Conservation (phyloP, 2,329 filamentous ascomycete species). For the Alternaria gaisen region DNA sequence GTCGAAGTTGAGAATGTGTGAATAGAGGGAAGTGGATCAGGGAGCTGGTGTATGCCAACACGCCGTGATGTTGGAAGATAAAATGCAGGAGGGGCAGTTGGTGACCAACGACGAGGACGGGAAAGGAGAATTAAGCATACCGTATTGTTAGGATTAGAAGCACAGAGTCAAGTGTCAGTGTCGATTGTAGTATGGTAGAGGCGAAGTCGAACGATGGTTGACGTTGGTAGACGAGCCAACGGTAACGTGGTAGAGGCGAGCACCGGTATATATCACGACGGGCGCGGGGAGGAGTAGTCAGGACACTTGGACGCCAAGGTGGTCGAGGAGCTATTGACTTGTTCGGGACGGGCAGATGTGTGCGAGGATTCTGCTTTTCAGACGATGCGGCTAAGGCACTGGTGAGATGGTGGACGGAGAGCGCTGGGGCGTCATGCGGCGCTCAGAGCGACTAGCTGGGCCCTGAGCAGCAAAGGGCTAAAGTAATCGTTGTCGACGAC, state of each 20-base stretch:
- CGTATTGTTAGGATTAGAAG: conserved; percentile 10
- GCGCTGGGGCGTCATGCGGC: conserved; percentile 49
- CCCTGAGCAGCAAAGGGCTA: conserved; percentile 44
- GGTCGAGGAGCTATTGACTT: conserved; percentile 46
- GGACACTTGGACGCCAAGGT: conserved; percentile 40
- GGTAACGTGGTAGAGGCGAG: conserved; percentile 42
- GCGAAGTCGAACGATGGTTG: conserved; percentile 23
- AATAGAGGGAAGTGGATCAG: not conserved
- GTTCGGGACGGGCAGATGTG: conserved; percentile 44
- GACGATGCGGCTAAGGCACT: conserved; percentile 47
- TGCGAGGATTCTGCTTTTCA: conserved; percentile 49
- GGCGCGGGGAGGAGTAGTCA: conserved; percentile 38
- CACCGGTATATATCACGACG: conserved; percentile 47
- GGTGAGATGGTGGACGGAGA: conserved; percentile 44
- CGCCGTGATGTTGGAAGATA: not conserved
- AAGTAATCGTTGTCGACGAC: conserved; percentile 45
- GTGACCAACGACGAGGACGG: conserved; percentile 2
- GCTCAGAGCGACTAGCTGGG: conserved; percentile 42
- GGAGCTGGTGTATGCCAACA: not conserved
- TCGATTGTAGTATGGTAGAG: conserved; percentile 11
- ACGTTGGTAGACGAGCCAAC: conserved; percentile 32
- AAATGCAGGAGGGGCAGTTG: conserved; percentile 2
- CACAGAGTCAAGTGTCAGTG: conserved; percentile 6
- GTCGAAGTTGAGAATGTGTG: not conserved
- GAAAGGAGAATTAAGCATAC: conserved; percentile 12